phyloP scores from a whole-genome alignment of 2,329 filamentous ascomycete species.

The Sclerotinia spermophila region DNA sequence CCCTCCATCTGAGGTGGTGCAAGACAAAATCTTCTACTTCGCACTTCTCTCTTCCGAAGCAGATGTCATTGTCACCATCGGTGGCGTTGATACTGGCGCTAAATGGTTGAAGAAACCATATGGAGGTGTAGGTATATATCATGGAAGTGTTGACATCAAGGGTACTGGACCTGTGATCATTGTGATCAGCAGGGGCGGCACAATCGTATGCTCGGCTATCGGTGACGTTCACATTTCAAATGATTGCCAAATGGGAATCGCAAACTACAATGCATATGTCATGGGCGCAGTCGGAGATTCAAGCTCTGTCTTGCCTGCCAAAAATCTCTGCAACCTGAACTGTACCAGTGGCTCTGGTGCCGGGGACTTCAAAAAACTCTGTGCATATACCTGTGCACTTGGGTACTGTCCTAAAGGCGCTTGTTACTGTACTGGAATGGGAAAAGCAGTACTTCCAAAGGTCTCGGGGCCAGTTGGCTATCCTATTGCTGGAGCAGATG shows the following conservation, averaged over 20 bases:
- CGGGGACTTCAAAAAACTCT: conserved; percentile 39
- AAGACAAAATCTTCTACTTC: conserved; percentile 10
- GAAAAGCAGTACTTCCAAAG: not conserved
- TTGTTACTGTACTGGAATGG: conserved; percentile 10
- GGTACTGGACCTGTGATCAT: not conserved
- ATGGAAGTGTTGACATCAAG: not conserved
- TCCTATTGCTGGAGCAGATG: conserved; percentile 2
- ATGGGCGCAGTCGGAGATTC: not conserved
- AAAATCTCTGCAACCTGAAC: not conserved
- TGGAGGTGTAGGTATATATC: conserved; percentile 1
- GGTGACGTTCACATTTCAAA: not conserved
- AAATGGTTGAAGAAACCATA: not conserved
- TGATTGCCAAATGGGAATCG: not conserved
- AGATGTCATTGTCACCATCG: not conserved
- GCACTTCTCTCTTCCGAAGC: not conserved
- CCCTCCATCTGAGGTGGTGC: not conserved
- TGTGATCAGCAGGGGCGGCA: not conserved
- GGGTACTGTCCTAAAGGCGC: conserved; percentile 26
- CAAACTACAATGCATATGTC: conserved; percentile 8
- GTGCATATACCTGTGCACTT: conserved; percentile 32
- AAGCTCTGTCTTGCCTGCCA: not conserved
- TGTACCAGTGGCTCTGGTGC: conserved; percentile 30
- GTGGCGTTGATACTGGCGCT: not conserved
- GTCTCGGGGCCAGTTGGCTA: not conserved
- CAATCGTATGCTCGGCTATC: not conserved